phyloP scores from a whole-genome alignment of 495 filamentous ascomycete genomes.

The Pyrenula aspistea region DNA sequence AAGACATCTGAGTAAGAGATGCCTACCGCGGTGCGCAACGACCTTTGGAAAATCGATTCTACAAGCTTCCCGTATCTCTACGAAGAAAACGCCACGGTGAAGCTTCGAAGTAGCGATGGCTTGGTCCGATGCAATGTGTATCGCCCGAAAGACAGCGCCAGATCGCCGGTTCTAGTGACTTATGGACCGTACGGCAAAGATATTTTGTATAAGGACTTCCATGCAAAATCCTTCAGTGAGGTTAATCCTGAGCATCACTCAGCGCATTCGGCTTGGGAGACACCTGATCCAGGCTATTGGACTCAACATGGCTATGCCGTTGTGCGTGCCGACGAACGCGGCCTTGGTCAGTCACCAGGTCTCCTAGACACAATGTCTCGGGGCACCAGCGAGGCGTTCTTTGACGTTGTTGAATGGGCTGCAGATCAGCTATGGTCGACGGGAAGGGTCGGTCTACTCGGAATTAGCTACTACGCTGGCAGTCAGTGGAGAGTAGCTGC shows the following conservation, averaged over 20 bases:
- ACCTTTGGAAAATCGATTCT: constrained; percentile 24
- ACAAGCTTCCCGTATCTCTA: constrained; percentile 24
- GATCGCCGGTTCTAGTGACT: constrained; percentile 25
- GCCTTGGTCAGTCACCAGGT: constrained; percentile 45
- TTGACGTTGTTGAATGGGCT: constrained; percentile 52
- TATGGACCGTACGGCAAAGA: constrained; percentile 56
- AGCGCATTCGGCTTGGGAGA: constrained; percentile 46
- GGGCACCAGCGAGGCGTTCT: constrained; percentile 45
- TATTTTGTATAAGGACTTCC: constrained; percentile 21
- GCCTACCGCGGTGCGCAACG: constrained; percentile 24
- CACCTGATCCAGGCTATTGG: constrained; percentile 52
- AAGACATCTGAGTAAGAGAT: too few species aligned
- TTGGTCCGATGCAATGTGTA: constrained; percentile 30
- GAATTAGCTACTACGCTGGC: constrained; percentile 51
- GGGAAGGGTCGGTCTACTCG: constrained; percentile 50
- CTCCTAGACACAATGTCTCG: constrained; percentile 48
- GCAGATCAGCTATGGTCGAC: constrained; percentile 47
- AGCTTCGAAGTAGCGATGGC: constrained; percentile 19
- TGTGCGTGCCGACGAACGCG: constrained; percentile 48
- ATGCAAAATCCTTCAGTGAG: constrained; percentile 30
- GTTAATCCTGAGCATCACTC: constrained; percentile 37
- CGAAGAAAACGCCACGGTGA: constrained; percentile 25
- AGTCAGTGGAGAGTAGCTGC: constrained; percentile 55
- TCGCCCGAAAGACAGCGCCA: constrained; percentile 19
- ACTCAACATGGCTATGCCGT: constrained; percentile 47